A percentile compares a stretch with the other conserved stretches of the same genome.
These are phyloP conservation scores for Agaricus subrufescens DNA, from an alignment of 768 basidiomycete species.

Conservation along the genomic window DNA sequence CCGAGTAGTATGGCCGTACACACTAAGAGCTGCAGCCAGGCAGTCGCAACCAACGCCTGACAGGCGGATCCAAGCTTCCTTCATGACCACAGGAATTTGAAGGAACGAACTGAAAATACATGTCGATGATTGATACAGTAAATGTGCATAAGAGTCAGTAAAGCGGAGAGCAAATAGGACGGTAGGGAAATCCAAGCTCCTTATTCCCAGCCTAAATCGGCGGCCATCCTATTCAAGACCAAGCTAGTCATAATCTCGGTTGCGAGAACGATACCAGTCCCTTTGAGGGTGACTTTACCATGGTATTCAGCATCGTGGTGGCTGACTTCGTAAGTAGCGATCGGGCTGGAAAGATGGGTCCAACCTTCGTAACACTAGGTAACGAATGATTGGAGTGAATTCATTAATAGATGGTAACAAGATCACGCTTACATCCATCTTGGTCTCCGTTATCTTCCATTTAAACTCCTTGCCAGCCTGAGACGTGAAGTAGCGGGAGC, in stretches of 20 bases:
- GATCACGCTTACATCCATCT: conserved; percentile 58
- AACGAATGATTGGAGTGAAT: neutral
- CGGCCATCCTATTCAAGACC: conserved; percentile 67
- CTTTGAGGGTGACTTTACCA: conserved; percentile 56
- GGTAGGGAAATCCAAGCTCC: neutral
- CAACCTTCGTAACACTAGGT: conserved; percentile 61
- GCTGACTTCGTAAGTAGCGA: conserved; percentile 68
- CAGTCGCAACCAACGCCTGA: too few species aligned
- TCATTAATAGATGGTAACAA: neutral
- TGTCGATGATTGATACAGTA: conserved; percentile 5
- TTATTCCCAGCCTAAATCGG: conserved; percentile 49
- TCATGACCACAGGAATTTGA: neutral
- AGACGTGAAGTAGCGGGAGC: conserved; percentile 72
- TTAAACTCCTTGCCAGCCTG: conserved; percentile 69
- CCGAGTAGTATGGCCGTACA: too few species aligned
- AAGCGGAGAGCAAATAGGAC: neutral
- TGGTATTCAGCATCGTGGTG: conserved; percentile 51
- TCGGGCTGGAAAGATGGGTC: conserved; percentile 37
- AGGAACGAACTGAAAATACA: neutral
- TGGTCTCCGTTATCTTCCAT: conserved; percentile 58
- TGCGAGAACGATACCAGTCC: conserved; percentile 53
- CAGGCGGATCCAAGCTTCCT: too few species aligned
- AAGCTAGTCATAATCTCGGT: conserved; percentile 79
- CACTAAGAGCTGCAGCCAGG: too few species aligned
- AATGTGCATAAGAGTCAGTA: conserved; percentile 4